phyloP scores from a whole-genome alignment of 1,284 basidiomycete species.

The Pascua sp. region DNA sequence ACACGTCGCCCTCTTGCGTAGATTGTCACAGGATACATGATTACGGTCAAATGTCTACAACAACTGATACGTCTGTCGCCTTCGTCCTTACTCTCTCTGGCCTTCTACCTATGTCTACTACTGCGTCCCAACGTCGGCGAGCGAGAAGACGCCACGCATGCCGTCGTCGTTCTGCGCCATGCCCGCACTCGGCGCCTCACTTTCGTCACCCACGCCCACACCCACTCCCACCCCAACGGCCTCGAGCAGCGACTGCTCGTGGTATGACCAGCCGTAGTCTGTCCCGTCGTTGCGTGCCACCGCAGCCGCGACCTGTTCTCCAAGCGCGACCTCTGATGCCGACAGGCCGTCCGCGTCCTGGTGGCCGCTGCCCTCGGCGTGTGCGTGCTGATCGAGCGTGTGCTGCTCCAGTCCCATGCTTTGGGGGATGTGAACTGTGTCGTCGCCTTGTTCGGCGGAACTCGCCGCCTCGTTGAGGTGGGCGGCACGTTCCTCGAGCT shows the following conservation, averaged over 20 bases:
- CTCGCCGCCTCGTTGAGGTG: neutral
- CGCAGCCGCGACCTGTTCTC: constrained; percentile 17
- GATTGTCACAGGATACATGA: neutral
- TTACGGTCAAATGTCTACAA: constrained; percentile 1
- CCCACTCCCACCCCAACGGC: constrained; percentile 22
- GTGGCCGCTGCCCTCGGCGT: neutral
- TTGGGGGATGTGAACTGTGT: neutral
- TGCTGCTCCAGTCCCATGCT: too few relatives aligned
- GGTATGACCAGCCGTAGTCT: constrained; percentile 27
- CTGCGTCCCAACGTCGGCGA: constrained; percentile 8
- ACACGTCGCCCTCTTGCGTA: neutral
- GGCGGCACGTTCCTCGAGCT: constrained; percentile 17
- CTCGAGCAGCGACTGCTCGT: constrained; percentile 36
- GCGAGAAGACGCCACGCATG: constrained; percentile 15
- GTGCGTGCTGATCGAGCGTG: neutral
- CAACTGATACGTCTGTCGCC: neutral
- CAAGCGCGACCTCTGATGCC: constrained; percentile 8
- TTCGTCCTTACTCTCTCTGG: too few relatives aligned
- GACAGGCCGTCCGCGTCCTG: neutral
- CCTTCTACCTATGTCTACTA: neutral
- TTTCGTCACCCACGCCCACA: neutral
- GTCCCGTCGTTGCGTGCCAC: constrained; percentile 16
- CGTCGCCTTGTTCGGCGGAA: neutral
- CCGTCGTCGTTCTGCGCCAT: constrained; percentile 6
- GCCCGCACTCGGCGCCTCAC: neutral